A percentile compares a stretch with the other conserved stretches of the same genome.
Conservation (phyloP, 768 basidiomycete genomes). For the Termitomyces sp. region DNA sequence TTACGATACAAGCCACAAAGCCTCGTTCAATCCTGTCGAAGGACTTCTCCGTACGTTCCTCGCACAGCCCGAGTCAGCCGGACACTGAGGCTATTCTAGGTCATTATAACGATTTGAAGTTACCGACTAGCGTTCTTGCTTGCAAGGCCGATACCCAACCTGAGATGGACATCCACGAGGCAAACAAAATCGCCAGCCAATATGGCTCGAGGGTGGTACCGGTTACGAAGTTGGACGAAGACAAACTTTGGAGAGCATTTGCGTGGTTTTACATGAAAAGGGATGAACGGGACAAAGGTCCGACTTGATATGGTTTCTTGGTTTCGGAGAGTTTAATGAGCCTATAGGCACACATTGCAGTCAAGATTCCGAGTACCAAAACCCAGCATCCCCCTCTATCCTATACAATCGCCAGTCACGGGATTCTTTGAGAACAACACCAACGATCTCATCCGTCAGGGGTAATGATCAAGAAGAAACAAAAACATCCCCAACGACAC, state of each 20-base stretch:
- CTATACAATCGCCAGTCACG: constrained; percentile 51
- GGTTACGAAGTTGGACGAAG: constrained; percentile 55
- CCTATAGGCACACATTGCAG: neutral
- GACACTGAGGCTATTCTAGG: constrained; percentile 37
- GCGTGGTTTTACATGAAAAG: constrained; percentile 67
- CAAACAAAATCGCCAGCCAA: constrained; percentile 46
- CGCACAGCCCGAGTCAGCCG: neutral
- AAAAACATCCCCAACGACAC: constrained; percentile 24
- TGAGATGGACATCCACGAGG: constrained; percentile 56
- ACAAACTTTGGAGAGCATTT: constrained; percentile 73
- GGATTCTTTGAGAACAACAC: constrained; percentile 53
- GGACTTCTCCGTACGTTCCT: constrained; percentile 65
- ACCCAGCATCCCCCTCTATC: constrained; percentile 71
- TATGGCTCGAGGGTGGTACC: constrained; percentile 82
- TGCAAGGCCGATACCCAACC: constrained; percentile 79
- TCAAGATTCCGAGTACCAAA: constrained; percentile 48
- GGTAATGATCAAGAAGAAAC: constrained; percentile 24
- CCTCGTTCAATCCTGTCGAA: constrained; percentile 67
- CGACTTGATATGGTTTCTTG: constrained; percentile 17
- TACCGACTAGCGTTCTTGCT: constrained; percentile 75
- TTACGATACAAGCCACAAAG: constrained; percentile 68
- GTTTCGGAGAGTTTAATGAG: constrained; percentile 17
- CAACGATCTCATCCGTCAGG: constrained; percentile 47
- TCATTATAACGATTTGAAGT: constrained; percentile 52
- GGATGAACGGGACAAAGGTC: constrained; percentile 53